These are phyloP conservation scores for Fusarium cyanostomum DNA, from an alignment of 2,329 filamentous ascomycete species.

Conservation along the genomic window DNA sequence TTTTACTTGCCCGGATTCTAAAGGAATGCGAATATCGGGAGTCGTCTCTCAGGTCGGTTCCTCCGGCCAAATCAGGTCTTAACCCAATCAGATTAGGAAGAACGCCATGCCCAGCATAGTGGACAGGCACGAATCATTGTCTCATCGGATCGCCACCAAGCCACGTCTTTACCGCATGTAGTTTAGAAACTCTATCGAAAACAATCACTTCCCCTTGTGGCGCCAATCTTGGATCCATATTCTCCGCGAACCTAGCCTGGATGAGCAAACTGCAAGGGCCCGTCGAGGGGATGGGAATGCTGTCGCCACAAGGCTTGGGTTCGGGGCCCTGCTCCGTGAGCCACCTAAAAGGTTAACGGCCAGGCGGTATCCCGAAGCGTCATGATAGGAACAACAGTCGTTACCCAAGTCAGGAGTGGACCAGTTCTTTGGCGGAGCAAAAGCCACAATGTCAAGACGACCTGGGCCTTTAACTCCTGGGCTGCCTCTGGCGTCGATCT, in stretches of 20 bases:
- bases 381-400: neutral
- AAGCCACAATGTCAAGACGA: neutral
- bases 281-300: slow-evolving; percentile 17
- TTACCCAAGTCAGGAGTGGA: neutral
- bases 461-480: slow-evolving; percentile 2
- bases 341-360: slow-evolving; percentile 23
- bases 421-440: neutral
- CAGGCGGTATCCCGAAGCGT: neutral
- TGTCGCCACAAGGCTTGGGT: slow-evolving; percentile 4
- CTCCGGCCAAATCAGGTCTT: neutral
- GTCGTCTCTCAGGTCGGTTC: neutral
- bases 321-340: neutral
- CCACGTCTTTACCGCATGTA: slow-evolving; percentile 12
- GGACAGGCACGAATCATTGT: slow-evolving; percentile 25
- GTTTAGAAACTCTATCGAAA: slow-evolving; percentile 3
- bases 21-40: neutral
- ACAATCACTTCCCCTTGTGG: slow-evolving; percentile 5
- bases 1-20: slow-evolving; percentile 2
- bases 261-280: slow-evolving; percentile 9
- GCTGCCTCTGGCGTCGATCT: neutral
- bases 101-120: neutral
- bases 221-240: neutral
- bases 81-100: slow-evolving; percentile 1
- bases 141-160: slow-evolving; percentile 12
- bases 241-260: neutral